Percentiles rank a stretch among this genome's conserved stretches.
Evolutionary conservation across 257 asterid species (phyloP).

Genomic region (Eustoma russellianum): DNA sequence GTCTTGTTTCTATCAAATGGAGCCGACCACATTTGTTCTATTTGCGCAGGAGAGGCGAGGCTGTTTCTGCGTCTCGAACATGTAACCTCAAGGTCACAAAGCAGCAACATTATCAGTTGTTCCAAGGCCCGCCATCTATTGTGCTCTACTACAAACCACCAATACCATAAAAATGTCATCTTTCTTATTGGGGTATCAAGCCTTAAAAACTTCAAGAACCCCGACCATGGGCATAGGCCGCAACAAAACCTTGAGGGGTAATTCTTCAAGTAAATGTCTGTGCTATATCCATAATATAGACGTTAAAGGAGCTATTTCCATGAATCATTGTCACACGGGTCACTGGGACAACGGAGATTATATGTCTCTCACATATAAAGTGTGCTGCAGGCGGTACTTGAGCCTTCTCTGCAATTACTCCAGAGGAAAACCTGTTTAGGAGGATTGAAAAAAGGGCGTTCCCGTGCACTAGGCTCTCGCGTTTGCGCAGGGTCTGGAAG

Average conservation of each 20-base stretch:
- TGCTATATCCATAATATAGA: constrained; percentile 62
- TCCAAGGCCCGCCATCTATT: no score
- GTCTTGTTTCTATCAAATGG: no score
- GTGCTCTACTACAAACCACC: neutral
- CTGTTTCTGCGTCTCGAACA: no score
- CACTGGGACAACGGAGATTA: constrained; percentile 78
- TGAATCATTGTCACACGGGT: constrained; percentile 81
- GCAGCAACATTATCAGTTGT: no score
- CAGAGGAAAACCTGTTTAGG: constrained; percentile 89
- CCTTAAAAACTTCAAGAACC: constrained; percentile 62
- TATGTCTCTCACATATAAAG: constrained; percentile 74
- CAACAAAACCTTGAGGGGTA: constrained; percentile 90
- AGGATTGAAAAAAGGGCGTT: no score
- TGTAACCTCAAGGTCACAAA: no score
- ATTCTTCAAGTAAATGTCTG: constrained; percentile 79
- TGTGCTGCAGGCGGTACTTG: constrained; percentile 58
- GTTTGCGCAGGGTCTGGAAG: no score
- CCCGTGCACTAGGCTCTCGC: no score
- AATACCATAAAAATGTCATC: no score
- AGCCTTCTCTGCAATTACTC: constrained; percentile 81
- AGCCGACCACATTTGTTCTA: no score
- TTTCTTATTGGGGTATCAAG: no score
- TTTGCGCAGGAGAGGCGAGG: no score
- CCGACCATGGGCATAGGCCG: constrained; percentile 93
- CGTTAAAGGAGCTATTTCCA: constrained; percentile 51